Percentiles rank a stretch among this genome's conserved stretches.
phyloP scores from a whole-genome alignment of 176 grass and related monocot species.

The Cenchrus americanus region DNA sequence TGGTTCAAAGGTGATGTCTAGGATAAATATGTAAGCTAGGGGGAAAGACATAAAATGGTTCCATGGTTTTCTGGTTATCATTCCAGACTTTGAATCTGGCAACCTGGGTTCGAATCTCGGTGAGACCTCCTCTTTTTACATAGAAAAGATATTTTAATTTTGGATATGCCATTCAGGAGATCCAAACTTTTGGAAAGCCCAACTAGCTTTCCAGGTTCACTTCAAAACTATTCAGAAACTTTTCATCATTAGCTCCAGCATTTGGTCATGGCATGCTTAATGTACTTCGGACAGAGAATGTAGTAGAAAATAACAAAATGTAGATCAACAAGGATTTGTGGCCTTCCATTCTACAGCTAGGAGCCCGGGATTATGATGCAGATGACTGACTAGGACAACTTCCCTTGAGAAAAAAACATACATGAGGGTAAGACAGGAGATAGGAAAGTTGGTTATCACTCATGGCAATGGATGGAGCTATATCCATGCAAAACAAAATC shows the following conservation, averaged over 20 bases:
- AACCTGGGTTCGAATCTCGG: constrained; percentile 90
- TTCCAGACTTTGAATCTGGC: constrained; percentile 94
- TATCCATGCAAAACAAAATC: not conserved
- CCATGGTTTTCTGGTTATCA: constrained; percentile 91
- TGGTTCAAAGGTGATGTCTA: not conserved
- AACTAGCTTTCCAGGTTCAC: not conserved
- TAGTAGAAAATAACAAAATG: too few relatives aligned
- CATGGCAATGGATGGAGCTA: not conserved
- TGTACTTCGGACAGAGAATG: not conserved
- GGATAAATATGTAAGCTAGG: not conserved
- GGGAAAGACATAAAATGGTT: constrained; percentile 41
- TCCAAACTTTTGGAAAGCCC: not conserved
- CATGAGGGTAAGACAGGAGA: not conserved
- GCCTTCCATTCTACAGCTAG: not conserved
- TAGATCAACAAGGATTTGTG: not conserved
- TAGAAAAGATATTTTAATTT: not conserved
- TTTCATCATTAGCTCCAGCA: not conserved
- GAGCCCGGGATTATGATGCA: not conserved
- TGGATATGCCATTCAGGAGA: too few relatives aligned
- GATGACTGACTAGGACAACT: not conserved
- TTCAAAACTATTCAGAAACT: not conserved
- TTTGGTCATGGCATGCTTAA: too few relatives aligned
- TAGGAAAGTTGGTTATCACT: too few relatives aligned
- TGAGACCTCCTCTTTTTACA: constrained; percentile 42
- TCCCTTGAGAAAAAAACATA: not conserved